Evolutionary conservation across 805 yeast species (phyloP), one percentile per base, ranked within the genome.

Genomic region (Kodamaea lidongshanica): DNA sequence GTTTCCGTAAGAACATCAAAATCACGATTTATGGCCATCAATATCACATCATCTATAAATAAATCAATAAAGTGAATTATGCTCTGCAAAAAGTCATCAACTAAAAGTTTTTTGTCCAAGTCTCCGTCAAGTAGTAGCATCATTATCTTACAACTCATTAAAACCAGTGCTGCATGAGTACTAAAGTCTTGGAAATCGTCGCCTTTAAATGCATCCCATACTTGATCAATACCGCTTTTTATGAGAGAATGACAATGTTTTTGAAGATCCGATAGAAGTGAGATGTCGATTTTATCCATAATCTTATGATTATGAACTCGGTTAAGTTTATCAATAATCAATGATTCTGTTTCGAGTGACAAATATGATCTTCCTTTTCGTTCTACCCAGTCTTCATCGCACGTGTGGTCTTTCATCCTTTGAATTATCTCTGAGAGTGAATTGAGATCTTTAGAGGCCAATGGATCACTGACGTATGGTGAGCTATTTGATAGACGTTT

Each of bases 41-140:
- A 4, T 4, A 61, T 15, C 7, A 49, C 37, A 17, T 58, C 57
- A 20, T 58, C 67, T 1, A 57, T 36, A 6, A 52, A 28, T 1
- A 45, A 47, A 25, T 58, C 50, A 4, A 72, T 34, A 30, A 68
- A 65, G 0, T 61, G 56, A 1, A 74, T 41, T 0, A 70, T 60
- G 3, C 61, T 53, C 3, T 44, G 41, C 10, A 75, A 39, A 40
- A 64, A 66, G 4, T 56, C 58, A 21, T 74, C 79, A 15, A 69
- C 38, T 32, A 65, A 64, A 3, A 79, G 42, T 22, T 50, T 54
- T 35, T 66, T 67, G 30, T 72, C 75, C 2, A 45, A 36, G 23
- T 56, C 53, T 10, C 70, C 44, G 16, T 61, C 59, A 32, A 75
- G 57, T 2, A 71, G 52, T 3, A 50, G 39, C 26, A 75, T 48